A percentile compares a stretch with the other conserved stretches of the same genome.
Evolutionary conservation across 2,329 filamentous ascomycete species (phyloP).

Genomic region (Sporothrix phasma): DNA sequence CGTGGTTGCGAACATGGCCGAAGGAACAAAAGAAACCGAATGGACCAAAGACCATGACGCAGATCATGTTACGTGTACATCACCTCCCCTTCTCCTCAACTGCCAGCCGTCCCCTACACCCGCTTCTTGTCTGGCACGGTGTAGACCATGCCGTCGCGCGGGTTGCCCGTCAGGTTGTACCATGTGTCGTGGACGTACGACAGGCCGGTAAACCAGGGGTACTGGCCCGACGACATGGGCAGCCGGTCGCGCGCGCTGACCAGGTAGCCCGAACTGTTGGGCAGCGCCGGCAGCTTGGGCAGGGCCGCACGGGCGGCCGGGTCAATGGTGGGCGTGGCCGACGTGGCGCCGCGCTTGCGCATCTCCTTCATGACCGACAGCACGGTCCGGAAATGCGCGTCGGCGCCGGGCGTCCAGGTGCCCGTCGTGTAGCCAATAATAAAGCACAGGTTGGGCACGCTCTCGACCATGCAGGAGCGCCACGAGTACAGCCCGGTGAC

Average conservation of each 20-base stretch:
- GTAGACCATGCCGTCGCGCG: conserved; percentile 17
- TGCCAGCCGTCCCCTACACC: not conserved
- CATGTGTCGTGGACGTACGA: conserved; percentile 22
- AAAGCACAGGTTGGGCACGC: conserved; percentile 50
- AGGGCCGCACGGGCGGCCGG: conserved; percentile 16
- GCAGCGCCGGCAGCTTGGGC: conserved; percentile 18
- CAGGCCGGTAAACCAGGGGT: conserved; percentile 24
- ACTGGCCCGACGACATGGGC: conserved; percentile 20
- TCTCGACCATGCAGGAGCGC: conserved; percentile 52
- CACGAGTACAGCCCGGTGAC: conserved; percentile 41
- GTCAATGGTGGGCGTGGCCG: conserved; percentile 20
- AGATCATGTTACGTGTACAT: not conserved
- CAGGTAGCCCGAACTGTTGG: conserved; percentile 23
- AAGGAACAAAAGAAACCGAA: no score
- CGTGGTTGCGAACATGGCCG: no score
- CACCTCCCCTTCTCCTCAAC: no score
- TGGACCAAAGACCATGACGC: no score
- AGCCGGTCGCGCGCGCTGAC: conserved; percentile 21
- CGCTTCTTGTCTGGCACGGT: conserved; percentile 12
- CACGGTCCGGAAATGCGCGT: conserved; percentile 26
- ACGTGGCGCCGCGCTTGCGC: conserved; percentile 16
- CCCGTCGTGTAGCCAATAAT: conserved; percentile 51
- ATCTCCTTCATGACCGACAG: conserved; percentile 18
- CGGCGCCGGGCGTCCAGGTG: conserved; percentile 53
- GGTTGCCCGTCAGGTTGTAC: conserved; percentile 22